phyloP scores from a whole-genome alignment of 345 rosid genomes.

The Cardamine chenopodiifolia region DNA sequence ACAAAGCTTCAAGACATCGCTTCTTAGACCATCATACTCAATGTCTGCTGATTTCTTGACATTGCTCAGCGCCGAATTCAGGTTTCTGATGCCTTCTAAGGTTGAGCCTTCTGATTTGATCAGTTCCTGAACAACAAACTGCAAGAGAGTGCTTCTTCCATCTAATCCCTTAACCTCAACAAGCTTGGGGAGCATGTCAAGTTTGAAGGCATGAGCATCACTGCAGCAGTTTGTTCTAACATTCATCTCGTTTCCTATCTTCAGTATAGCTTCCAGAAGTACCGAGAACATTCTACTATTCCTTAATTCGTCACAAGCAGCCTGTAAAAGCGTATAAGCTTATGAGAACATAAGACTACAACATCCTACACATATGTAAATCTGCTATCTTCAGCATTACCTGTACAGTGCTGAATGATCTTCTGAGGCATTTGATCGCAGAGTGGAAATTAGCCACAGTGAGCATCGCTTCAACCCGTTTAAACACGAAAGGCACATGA shows the following conservation, averaged over 20 bases:
- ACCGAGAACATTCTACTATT: slow-evolving; percentile 74
- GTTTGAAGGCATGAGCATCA: slow-evolving; percentile 82
- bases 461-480: slow-evolving; percentile 72
- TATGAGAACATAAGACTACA: slow-evolving; percentile 17
- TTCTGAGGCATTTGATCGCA: slow-evolving; percentile 71
- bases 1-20: slow-evolving; percentile 66
- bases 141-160: slow-evolving; percentile 87
- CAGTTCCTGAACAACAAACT: slow-evolving; percentile 89
- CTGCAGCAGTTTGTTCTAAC: slow-evolving; percentile 77
- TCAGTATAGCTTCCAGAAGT: slow-evolving; percentile 84
- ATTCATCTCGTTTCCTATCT: slow-evolving; percentile 87
- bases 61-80: slow-evolving; percentile 65
- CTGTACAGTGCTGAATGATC: slow-evolving; percentile 70
- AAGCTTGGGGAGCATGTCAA: slow-evolving; percentile 88
- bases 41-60: slow-evolving; percentile 92
- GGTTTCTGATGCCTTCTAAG: slow-evolving; percentile 71
- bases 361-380: neutral
- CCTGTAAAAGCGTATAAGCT: slow-evolving; percentile 47
- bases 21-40: slow-evolving; percentile 72
- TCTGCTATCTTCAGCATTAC: slow-evolving; percentile 35
- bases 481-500: slow-evolving; percentile 83
- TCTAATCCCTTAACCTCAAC: slow-evolving; percentile 84
- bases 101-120: slow-evolving; percentile 72
- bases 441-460: slow-evolving; percentile 72
- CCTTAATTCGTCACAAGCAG: slow-evolving; percentile 85